Conservation (phyloP, 225 moss, liverwort and hornwort species). For the Climacium dendroides region DNA sequence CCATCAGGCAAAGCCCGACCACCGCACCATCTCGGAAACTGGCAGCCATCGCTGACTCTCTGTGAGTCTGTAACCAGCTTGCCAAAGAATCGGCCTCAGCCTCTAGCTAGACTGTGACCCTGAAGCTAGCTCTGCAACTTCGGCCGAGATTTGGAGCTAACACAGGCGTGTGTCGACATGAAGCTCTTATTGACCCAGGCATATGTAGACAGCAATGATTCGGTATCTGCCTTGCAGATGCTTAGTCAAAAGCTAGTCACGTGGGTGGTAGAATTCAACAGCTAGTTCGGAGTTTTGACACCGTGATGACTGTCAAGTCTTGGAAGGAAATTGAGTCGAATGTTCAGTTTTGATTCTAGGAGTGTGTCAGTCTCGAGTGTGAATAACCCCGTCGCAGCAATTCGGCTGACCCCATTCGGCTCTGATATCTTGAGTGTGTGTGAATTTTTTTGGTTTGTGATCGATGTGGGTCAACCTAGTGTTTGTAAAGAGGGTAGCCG, state of each 20-base stretch:
- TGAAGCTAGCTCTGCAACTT: background rate
- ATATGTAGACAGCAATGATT: background rate
- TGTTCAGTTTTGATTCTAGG: background rate
- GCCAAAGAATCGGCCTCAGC: background rate
- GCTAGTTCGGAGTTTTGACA: background rate
- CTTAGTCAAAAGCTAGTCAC: background rate
- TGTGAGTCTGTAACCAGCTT: background rate
- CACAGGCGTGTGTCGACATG: background rate
- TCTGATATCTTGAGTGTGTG: background rate
- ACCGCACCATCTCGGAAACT: background rate
- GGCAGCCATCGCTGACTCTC: background rate
- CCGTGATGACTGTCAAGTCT: background rate
- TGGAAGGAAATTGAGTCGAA: background rate
- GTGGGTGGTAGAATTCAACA: background rate
- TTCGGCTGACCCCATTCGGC: too few species aligned
- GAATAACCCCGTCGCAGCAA: background rate
- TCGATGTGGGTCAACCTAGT: background rate
- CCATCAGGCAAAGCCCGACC: background rate
- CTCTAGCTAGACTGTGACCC: background rate
- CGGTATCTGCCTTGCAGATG: background rate
- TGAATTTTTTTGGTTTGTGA: background rate
- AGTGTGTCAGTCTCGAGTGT: background rate
- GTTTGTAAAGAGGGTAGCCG: background rate
- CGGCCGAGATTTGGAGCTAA: background rate
- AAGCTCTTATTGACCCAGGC: too few species aligned